Evolutionary conservation across 768 basidiomycete species (phyloP).

Genomic region (Phanerochaete carnosa): DNA sequence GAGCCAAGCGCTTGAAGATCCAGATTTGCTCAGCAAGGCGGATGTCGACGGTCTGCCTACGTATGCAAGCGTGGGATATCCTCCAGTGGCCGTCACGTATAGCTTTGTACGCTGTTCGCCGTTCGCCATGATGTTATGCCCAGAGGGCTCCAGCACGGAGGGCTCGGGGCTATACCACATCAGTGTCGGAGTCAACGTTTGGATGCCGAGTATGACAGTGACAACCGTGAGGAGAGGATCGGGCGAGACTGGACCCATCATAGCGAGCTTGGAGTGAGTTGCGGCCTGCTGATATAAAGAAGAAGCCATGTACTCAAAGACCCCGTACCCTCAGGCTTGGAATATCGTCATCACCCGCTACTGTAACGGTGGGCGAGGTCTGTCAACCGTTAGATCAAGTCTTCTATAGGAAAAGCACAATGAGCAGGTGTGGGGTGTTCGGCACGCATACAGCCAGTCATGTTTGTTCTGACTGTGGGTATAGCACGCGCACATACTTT

Average conservation of each 20-base stretch:
- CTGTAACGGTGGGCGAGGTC: conserved; percentile 15
- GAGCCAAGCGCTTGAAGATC: neutral
- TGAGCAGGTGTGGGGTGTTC: conserved; percentile 11
- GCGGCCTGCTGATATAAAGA: neutral
- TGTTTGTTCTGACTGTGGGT: neutral
- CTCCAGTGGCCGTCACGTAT: conserved; percentile 14
- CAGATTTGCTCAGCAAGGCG: neutral
- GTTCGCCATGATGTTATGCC: conserved; percentile 18
- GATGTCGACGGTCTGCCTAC: conserved; percentile 16
- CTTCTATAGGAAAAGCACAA: conserved; percentile 12
- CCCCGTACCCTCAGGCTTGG: conserved; percentile 13
- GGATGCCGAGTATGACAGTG: conserved; percentile 18
- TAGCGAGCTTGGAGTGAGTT: conserved; percentile 24
- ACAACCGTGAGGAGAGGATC: conserved; percentile 19
- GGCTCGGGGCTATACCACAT: conserved; percentile 16
- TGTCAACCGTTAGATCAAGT: conserved; percentile 15
- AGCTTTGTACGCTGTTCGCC: conserved; percentile 18
- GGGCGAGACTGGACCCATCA: conserved; percentile 16
- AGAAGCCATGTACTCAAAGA: neutral
- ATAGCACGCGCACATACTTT: conserved; percentile 20
- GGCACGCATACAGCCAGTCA: neutral
- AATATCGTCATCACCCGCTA: conserved; percentile 8
- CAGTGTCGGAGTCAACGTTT: conserved; percentile 21
- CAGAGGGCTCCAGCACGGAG: neutral
- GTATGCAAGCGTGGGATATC: conserved; percentile 15